Evolutionary conservation across 176 grass and related monocot species (phyloP).

Genomic region (Ensete ventricosum): DNA sequence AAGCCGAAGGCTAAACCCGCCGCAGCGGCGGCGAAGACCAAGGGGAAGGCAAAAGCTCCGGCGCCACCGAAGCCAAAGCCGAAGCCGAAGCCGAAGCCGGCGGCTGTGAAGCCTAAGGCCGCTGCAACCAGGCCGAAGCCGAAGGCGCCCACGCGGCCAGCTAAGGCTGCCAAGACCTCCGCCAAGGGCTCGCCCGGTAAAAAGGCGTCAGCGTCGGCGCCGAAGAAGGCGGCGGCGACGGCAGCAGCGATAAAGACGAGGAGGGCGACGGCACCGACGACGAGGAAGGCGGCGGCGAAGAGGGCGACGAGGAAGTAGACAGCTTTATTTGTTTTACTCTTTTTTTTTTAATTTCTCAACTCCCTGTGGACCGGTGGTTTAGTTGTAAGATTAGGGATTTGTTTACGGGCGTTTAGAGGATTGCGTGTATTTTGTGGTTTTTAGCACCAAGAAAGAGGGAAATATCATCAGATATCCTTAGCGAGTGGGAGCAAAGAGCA

Average conservation of each 20-base stretch:
- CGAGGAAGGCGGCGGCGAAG: conserved; percentile 29
- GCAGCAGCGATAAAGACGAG: conserved; percentile 18
- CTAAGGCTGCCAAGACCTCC: conserved; percentile 31
- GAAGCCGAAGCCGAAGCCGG: conserved; percentile 24
- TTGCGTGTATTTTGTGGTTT: no score
- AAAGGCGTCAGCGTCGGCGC: conserved; percentile 15
- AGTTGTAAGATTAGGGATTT: no score
- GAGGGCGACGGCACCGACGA: conserved; percentile 5
- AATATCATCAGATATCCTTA: no score
- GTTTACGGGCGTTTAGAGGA: no score
- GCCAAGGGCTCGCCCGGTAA: conserved; percentile 16
- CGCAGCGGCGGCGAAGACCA: not conserved
- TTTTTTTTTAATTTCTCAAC: not conserved
- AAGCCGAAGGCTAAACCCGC: conserved; percentile 19
- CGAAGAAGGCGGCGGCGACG: conserved; percentile 8
- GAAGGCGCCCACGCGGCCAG: not conserved
- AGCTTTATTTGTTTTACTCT: not conserved
- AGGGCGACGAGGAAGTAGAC: conserved; percentile 56
- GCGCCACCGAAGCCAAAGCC: conserved; percentile 19
- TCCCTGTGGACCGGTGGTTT: no score
- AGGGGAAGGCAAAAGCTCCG: conserved; percentile 5
- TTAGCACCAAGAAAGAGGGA: no score
- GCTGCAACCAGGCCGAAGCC: conserved; percentile 17
- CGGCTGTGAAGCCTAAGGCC: conserved; percentile 28
- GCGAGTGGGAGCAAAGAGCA: no score